Evolutionary conservation across 768 basidiomycete species (phyloP).

Genomic region (Pleurotus pulmonarius): DNA sequence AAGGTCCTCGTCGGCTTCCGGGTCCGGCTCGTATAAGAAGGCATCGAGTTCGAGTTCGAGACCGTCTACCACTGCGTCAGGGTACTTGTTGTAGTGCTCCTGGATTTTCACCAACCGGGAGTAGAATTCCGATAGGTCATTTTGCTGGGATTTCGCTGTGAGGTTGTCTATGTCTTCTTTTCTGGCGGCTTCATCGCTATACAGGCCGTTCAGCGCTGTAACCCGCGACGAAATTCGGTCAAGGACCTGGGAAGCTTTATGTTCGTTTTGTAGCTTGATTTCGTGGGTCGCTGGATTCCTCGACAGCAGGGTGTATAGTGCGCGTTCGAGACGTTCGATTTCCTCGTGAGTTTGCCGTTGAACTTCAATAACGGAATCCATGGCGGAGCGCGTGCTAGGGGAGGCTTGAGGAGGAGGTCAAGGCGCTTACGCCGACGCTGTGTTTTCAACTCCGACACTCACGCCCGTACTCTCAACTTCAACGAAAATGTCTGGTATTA

Average conservation of each 20-base stretch:
- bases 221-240: conserved; percentile 75
- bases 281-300: conserved; percentile 63
- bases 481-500: conserved; percentile 76
- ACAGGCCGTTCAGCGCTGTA: conserved; percentile 61
- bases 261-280: conserved; percentile 67
- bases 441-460: conserved; percentile 50
- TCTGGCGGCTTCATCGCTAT: conserved; percentile 73
- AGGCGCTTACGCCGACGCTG: not conserved
- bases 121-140: conserved; percentile 93
- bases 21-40: conserved; percentile 73
- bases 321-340: conserved; percentile 86
- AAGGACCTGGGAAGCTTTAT: conserved; percentile 88
- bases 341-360: conserved; percentile 96
- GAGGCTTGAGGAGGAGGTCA: not conserved
- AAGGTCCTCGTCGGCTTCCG: conserved; percentile 67
- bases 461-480: conserved; percentile 23
- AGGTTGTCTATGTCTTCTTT: conserved; percentile 64
- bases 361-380: conserved; percentile 95
- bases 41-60: conserved; percentile 83
- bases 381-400: conserved; percentile 24
- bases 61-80: conserved; percentile 77
- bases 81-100: conserved; percentile 95
- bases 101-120: conserved; percentile 92
- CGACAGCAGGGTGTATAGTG: conserved; percentile 80
- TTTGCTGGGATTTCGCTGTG: conserved; percentile 53